Evolutionary conservation across 2,329 filamentous ascomycete species (phyloP).

Genomic region (Thielaviopsis punctulata): DNA sequence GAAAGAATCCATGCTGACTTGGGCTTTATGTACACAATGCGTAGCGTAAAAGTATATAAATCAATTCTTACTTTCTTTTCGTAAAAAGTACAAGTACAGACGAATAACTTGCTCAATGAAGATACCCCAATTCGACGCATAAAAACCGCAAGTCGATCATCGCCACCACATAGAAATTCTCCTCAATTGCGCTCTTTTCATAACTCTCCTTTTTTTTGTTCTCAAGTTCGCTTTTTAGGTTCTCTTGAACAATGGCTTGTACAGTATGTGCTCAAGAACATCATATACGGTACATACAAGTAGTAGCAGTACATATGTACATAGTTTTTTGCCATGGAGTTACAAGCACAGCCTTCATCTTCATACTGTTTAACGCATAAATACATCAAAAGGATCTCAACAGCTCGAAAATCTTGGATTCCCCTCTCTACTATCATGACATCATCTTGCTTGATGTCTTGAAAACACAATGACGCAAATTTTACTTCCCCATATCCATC

Average conservation of each 20-base stretch:
- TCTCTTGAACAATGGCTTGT: neutral
- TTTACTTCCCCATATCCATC: no score
- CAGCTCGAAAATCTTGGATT: neutral
- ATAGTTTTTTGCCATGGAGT: neutral
- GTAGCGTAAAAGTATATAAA: no score
- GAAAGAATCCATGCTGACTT: no score
- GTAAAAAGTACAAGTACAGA: neutral
- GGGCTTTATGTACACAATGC: no score
- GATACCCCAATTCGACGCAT: neutral
- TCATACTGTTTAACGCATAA: neutral
- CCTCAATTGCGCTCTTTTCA: neutral
- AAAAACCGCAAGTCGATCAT: neutral
- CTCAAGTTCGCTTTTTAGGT: neutral
- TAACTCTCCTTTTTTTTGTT: neutral
- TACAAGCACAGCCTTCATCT: neutral
- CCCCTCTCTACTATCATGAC: neutral
- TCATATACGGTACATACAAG: no score
- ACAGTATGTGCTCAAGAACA: no score
- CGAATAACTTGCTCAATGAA: neutral
- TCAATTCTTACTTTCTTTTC: neutral
- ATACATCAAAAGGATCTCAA: neutral
- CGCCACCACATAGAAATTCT: neutral
- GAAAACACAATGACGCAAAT: neutral
- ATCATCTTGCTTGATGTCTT: neutral
- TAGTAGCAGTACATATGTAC: no score